These are phyloP conservation scores for Cordyceps javanica DNA, from an alignment of 2,329 filamentous ascomycete species.

Conservation along the genomic window DNA sequence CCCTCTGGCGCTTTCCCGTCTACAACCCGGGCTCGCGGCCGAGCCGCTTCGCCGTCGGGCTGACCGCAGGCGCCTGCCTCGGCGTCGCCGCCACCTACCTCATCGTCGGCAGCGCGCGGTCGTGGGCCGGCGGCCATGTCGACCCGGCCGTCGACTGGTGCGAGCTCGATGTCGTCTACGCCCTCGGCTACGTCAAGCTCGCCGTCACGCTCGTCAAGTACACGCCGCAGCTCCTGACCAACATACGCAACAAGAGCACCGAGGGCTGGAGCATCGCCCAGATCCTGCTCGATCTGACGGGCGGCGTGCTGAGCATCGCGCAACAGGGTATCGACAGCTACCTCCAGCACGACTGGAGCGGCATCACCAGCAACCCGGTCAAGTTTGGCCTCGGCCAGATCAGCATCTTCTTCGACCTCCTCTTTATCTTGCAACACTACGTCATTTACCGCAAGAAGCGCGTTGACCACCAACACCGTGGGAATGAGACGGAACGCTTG, in stretches of 20 bases:
- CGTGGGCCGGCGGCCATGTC: slow-evolving; percentile 22
- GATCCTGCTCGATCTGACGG: slow-evolving; percentile 76
- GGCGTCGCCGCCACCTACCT: slow-evolving; percentile 49
- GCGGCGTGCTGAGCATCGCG: slow-evolving; percentile 72
- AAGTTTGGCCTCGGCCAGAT: slow-evolving; percentile 85
- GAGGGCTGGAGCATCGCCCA: slow-evolving; percentile 80
- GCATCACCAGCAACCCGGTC: slow-evolving; percentile 83
- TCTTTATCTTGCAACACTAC: slow-evolving; percentile 89
- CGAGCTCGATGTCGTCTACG: slow-evolving; percentile 58
- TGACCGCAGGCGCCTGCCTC: slow-evolving; percentile 62
- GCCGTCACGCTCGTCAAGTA: slow-evolving; percentile 88
- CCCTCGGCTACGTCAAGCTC: slow-evolving; percentile 83
- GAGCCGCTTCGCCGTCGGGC: slow-evolving; percentile 57
- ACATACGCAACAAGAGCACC: slow-evolving; percentile 80
- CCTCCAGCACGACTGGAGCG: slow-evolving; percentile 80
- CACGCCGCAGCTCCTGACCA: slow-evolving; percentile 76
- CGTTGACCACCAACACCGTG: not conserved
- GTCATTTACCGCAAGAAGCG: slow-evolving; percentile 54
- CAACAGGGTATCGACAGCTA: slow-evolving; percentile 84
- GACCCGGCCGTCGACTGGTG: slow-evolving; percentile 47
- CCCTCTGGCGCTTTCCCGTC: slow-evolving; percentile 66
- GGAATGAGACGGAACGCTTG: slow-evolving; percentile 22
- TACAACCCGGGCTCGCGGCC: slow-evolving; percentile 49
- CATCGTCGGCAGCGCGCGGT: slow-evolving; percentile 33
- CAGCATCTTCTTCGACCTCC: slow-evolving; percentile 74